Percentiles rank a stretch among this genome's conserved stretches.
Evolutionary conservation across 2,329 filamentous ascomycete species (phyloP).

Genomic region (Dactylonectria estremocensis): DNA sequence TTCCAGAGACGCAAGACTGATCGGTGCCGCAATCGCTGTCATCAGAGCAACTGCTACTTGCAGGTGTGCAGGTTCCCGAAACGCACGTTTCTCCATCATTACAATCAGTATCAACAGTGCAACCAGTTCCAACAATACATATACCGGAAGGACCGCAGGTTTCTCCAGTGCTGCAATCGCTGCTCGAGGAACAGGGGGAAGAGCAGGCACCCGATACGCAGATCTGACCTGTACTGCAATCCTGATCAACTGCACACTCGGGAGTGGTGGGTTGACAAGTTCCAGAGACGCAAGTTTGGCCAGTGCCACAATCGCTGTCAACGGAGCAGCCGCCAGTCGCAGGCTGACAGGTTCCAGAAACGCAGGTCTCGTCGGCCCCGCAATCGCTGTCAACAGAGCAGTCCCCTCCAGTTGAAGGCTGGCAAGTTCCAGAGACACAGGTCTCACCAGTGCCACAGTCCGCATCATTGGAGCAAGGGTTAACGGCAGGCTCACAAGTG

Average conservation of each 20-base stretch:
- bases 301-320: background rate
- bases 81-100: background rate
- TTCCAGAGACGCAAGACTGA: background rate
- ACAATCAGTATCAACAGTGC: background rate
- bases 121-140: background rate
- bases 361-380: background rate
- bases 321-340: background rate
- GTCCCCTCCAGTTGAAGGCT: background rate
- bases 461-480: background rate
- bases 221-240: slow-evolving; percentile 10
- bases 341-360: background rate
- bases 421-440: background rate
- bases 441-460: background rate
- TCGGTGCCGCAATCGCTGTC: slow-evolving; percentile 8
- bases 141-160: background rate
- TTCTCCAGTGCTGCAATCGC: slow-evolving; percentile 14
- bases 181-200: too few species aligned
- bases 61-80: too few species aligned
- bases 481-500: too few species aligned
- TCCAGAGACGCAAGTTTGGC: background rate
- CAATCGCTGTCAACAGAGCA: background rate
- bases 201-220: background rate
- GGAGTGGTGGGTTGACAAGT: too few species aligned
- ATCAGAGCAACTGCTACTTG: too few species aligned
- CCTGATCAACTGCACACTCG: too few species aligned